Evolutionary conservation across 805 yeast genomes (phyloP).

Genomic region (Candida sithepensis): DNA sequence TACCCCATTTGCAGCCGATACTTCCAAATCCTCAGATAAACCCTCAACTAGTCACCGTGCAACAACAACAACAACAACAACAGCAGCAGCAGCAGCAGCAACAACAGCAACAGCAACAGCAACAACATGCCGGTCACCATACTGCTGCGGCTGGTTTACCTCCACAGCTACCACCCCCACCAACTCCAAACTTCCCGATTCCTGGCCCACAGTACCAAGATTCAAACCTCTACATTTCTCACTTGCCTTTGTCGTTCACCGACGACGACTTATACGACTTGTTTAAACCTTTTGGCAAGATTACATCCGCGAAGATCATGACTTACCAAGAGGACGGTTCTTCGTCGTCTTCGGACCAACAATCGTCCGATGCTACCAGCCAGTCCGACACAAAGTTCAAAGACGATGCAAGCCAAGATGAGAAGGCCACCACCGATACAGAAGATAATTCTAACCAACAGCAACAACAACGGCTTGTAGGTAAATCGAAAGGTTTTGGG

Average conservation of each 20-base stretch:
- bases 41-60: too few species aligned
- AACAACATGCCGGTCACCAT: too few species aligned
- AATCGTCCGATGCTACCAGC: slow-evolving; percentile 1
- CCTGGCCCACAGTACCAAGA: slow-evolving; percentile 56
- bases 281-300: slow-evolving; percentile 46
- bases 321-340: slow-evolving; percentile 43
- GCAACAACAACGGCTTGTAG: slow-evolving; percentile 6
- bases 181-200: slow-evolving; percentile 35
- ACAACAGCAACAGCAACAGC: too few species aligned
- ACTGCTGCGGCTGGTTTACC: too few species aligned
- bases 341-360: slow-evolving; percentile 8
- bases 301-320: slow-evolving; percentile 54
- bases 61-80: too few species aligned
- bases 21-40: background rate
- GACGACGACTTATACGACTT: slow-evolving; percentile 48
- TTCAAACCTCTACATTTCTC: slow-evolving; percentile 69
- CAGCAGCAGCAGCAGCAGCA: too few species aligned
- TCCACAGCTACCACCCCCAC: slow-evolving; percentile 1
- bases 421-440: background rate
- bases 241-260: slow-evolving; percentile 50
- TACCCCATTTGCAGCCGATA: background rate
- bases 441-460: slow-evolving; percentile 3
- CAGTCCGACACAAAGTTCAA: background rate
- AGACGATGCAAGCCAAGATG: background rate
- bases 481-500: slow-evolving; percentile 71